Percentiles rank a stretch among this genome's conserved stretches.
Evolutionary conservation across 2,329 filamentous ascomycete genomes (phyloP).

Genomic region (Lanzia echinophila): DNA sequence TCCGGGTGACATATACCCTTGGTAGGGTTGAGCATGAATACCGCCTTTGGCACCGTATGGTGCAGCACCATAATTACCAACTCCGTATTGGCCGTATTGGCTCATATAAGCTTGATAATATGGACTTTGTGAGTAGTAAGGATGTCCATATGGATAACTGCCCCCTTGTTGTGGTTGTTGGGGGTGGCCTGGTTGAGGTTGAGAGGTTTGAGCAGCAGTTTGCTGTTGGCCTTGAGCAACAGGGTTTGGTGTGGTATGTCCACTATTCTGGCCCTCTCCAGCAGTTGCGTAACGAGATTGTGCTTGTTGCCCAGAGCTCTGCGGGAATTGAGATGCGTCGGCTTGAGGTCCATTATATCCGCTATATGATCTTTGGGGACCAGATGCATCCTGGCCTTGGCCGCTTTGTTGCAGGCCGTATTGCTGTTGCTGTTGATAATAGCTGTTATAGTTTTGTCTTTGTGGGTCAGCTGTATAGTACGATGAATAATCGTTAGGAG

Average conservation of each 20-base stretch:
- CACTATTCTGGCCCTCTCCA: conserved; percentile 74
- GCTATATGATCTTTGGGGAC: conserved; percentile 67
- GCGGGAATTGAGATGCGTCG: conserved; percentile 64
- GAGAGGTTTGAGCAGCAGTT: conserved; percentile 37
- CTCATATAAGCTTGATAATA: conserved; percentile 58
- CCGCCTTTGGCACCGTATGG: conserved; percentile 30
- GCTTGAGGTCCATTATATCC: conserved; percentile 63
- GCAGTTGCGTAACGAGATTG: conserved; percentile 53
- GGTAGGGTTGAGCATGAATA: conserved; percentile 30
- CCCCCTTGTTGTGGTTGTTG: conserved; percentile 41
- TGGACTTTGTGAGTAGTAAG: conserved; percentile 55
- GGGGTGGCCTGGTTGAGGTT: conserved; percentile 39
- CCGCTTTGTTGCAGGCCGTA: conserved; percentile 43
- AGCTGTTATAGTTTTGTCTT: conserved; percentile 69
- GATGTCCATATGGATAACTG: conserved; percentile 47
- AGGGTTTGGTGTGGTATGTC: conserved; percentile 85
- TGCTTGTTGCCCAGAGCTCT: conserved; percentile 62
- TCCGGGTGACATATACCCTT: conserved; percentile 30
- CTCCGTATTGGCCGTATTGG: conserved; percentile 40
- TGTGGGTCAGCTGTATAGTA: conserved; percentile 79
- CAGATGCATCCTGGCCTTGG: conserved; percentile 64
- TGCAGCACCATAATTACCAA: conserved; percentile 31
- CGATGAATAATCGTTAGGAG: conserved; percentile 71
- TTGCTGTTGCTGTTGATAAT: conserved; percentile 54
- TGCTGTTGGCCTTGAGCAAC: conserved; percentile 48